Conservation (phyloP, 768 basidiomycete species). For the Chalciporus chontae region DNA sequence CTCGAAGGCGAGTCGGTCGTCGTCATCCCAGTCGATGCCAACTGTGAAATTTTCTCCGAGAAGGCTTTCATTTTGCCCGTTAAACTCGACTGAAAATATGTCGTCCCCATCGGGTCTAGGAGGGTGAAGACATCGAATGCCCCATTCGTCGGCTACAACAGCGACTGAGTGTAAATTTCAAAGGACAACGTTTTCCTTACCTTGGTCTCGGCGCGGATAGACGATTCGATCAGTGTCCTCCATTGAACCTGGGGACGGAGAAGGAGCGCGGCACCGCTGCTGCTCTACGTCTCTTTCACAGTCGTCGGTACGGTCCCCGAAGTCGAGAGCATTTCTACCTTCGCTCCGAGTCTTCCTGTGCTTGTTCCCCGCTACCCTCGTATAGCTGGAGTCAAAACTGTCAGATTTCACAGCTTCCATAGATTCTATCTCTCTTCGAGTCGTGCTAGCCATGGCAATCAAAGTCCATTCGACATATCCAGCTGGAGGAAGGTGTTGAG, state of each 20-base stretch:
- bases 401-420: conserved; percentile 4
- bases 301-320: conserved; percentile 21
- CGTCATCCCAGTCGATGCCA: conserved; percentile 23
- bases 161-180: conserved; percentile 7
- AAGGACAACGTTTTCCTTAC: conserved; percentile 7
- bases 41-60: conserved; percentile 22
- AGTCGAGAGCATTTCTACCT: conserved; percentile 39
- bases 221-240: conserved; percentile 25
- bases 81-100: conserved; percentile 22
- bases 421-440: conserved; percentile 18
- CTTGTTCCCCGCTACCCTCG: conserved; percentile 31
- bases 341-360: conserved; percentile 46
- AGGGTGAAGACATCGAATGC: conserved; percentile 18
- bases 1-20: conserved; percentile 19
- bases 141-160: conserved; percentile 29
- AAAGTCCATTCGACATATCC: conserved; percentile 33
- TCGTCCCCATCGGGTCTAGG: conserved; percentile 12
- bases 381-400: not conserved
- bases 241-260: conserved; percentile 13
- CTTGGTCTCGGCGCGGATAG: conserved; percentile 26
- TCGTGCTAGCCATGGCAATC: conserved; percentile 20
- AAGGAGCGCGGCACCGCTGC: conserved; percentile 26
- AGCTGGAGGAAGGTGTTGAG: conserved; percentile 31
- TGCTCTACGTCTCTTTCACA: conserved; percentile 18
- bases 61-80: conserved; percentile 23